These are phyloP conservation scores for Barnettozyma sucrosica DNA, from an alignment of 805 yeast species.

Conservation along the genomic window DNA sequence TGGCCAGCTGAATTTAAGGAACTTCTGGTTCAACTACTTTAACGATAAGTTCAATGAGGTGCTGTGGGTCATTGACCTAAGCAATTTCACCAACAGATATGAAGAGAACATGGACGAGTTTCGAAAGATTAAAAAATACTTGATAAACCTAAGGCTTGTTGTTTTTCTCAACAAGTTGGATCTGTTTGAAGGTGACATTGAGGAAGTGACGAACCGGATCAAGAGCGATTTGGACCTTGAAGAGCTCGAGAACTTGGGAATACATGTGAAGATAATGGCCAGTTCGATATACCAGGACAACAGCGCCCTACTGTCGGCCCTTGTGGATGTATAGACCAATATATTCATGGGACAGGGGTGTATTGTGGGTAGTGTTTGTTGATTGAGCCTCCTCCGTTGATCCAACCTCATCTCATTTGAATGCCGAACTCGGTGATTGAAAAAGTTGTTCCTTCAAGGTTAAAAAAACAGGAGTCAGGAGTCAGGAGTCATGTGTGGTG, in stretches of 20 bases:
- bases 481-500: background rate
- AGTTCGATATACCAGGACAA: conserved; percentile 4
- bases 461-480: no score
- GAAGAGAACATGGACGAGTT: conserved; percentile 63
- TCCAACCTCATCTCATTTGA: background rate
- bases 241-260: conserved; percentile 6
- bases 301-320: background rate
- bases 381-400: background rate
- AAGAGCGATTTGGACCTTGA: conserved; percentile 3
- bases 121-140: conserved; percentile 42
- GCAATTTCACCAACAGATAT: conserved; percentile 48
- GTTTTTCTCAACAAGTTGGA: conserved; percentile 76
- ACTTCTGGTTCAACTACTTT: conserved; percentile 92
- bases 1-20: conserved; percentile 76
- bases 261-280: background rate
- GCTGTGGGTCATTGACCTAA: conserved; percentile 81
- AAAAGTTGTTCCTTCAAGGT: no score
- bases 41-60: conserved; percentile 64
- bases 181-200: conserved; percentile 30
- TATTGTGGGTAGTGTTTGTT: background rate
- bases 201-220: conserved; percentile 10
- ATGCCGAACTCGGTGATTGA: background rate
- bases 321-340: background rate
- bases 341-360: background rate
- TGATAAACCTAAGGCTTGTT: conserved; percentile 64